phyloP scores from a whole-genome alignment of 2,329 filamentous ascomycete genomes.

The Xylaria sp. region DNA sequence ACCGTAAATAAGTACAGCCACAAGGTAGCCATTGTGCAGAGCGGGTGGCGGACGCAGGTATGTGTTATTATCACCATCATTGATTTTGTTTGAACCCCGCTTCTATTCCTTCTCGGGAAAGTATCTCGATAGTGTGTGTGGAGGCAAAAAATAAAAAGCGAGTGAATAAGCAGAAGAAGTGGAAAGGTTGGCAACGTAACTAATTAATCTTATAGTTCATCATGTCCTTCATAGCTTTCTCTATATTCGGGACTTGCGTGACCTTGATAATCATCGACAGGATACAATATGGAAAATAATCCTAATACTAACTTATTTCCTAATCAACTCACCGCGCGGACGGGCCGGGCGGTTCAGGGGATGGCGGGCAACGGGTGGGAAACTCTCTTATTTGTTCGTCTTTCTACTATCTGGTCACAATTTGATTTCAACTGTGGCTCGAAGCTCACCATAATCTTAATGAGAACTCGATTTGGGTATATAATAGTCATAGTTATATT shows the following conservation, averaged over 20 bases:
- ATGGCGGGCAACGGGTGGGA: background rate
- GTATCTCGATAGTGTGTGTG: too few relatives aligned
- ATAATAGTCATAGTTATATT: background rate
- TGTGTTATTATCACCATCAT: background rate
- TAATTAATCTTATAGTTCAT: conserved; percentile 47
- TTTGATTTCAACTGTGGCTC: background rate
- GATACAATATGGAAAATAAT: background rate
- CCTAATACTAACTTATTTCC: background rate
- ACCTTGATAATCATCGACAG: conserved; percentile 66
- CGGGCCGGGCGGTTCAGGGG: too few relatives aligned
- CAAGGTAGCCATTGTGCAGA: conserved; percentile 85
- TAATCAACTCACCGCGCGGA: background rate
- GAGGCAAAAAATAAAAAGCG: too few relatives aligned
- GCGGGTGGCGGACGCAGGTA: conserved; percentile 89
- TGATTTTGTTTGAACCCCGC: background rate
- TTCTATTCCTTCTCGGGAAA: too few relatives aligned
- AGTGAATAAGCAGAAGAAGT: too few relatives aligned
- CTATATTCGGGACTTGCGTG: conserved; percentile 73
- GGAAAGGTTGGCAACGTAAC: background rate
- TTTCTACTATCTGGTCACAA: background rate
- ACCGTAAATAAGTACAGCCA: conserved; percentile 83
- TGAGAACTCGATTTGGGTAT: background rate
- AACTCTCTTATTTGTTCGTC: background rate
- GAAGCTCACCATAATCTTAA: too few relatives aligned
- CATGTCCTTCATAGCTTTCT: conserved; percentile 68